These are phyloP conservation scores for Gracilaria gracilis DNA, from an alignment of 23 red algal species.

Conservation along the genomic window DNA sequence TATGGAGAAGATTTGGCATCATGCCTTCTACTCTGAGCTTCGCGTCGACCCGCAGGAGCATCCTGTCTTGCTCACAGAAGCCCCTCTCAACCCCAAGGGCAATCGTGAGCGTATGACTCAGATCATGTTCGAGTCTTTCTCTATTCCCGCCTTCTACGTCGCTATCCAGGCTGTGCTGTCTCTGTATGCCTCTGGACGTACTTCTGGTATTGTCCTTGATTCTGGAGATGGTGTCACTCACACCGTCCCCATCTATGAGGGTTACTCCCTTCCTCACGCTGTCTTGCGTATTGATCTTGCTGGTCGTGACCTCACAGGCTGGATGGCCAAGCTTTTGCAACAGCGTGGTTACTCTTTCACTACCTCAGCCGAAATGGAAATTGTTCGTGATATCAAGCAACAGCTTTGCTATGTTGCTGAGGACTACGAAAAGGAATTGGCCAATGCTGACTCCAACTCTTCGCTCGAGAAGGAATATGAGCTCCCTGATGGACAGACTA, in stretches of 20 bases:
- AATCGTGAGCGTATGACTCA: slow-evolving; percentile 98
- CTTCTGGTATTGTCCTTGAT: slow-evolving; percentile 98
- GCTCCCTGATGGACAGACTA: slow-evolving; percentile 97
- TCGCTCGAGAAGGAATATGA: slow-evolving; percentile 98
- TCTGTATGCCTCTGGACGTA: slow-evolving; percentile 98
- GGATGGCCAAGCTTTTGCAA: slow-evolving; percentile 92
- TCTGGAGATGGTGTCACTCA: slow-evolving; percentile 99
- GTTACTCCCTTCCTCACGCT: slow-evolving; percentile 98
- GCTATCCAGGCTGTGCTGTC: slow-evolving; percentile 99
- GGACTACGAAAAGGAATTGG: slow-evolving; percentile 97
- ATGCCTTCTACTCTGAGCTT: slow-evolving; percentile 98
- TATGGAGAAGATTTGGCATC: slow-evolving; percentile 99
- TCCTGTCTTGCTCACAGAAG: slow-evolving; percentile 97
- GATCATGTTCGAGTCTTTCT: slow-evolving; percentile 99
- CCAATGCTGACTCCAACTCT: slow-evolving; percentile 69
- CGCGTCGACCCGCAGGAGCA: slow-evolving; percentile 97
- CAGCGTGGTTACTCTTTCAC: slow-evolving; percentile 99
- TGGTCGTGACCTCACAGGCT: slow-evolving; percentile 95
- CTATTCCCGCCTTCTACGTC: slow-evolving; percentile 97
- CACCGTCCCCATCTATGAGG: slow-evolving; percentile 99
- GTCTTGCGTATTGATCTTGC: slow-evolving; percentile 98
- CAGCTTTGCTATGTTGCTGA: slow-evolving; percentile 98
- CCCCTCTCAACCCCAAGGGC: slow-evolving; percentile 98
- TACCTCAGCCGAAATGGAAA: slow-evolving; percentile 98
- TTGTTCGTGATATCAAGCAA: slow-evolving; percentile 99